These are phyloP conservation scores for Exophiala sp. DNA, from an alignment of 2,329 filamentous ascomycete species.

Conservation along the genomic window DNA sequence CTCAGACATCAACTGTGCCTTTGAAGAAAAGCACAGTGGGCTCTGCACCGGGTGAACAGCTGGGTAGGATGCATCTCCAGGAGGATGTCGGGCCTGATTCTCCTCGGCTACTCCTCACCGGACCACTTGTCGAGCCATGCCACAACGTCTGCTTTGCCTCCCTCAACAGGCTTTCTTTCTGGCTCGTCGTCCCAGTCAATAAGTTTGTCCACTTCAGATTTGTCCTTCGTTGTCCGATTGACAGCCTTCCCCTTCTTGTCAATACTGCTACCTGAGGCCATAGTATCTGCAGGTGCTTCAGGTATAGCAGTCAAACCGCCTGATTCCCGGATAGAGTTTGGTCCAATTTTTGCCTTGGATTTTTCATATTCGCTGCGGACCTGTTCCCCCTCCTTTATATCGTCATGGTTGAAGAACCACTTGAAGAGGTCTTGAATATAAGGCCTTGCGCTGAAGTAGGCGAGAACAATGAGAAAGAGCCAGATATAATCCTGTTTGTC, in stretches of 20 bases:
- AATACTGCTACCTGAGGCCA: constrained; percentile 12
- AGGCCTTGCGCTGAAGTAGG: constrained; percentile 25
- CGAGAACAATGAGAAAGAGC: constrained; percentile 22
- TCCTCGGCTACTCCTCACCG: constrained; percentile 6
- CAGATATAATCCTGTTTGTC: constrained; percentile 25
- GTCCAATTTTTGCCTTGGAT: constrained; percentile 23
- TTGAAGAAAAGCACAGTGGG: too few relatives aligned
- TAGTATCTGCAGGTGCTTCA: constrained; percentile 8
- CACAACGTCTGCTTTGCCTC: constrained; percentile 24
- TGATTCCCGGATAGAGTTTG: constrained; percentile 25
- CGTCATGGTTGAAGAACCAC: constrained; percentile 17
- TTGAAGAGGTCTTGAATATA: constrained; percentile 24
- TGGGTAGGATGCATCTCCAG: too few relatives aligned
- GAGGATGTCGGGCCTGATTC: too few relatives aligned
- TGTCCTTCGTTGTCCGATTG: constrained; percentile 27
- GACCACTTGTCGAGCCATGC: constrained; percentile 29
- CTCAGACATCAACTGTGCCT: too few relatives aligned
- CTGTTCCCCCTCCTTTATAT: constrained; percentile 18
- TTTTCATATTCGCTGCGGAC: constrained; percentile 18
- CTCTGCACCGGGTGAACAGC: too few relatives aligned
- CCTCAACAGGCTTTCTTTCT: constrained; percentile 12
- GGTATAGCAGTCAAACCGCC: constrained; percentile 11
- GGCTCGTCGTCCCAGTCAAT: constrained; percentile 30
- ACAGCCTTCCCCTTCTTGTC: constrained; percentile 15
- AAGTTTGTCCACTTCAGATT: constrained; percentile 24